Base-by-base conservation (phyloP, 1,139 yeast species). In the Lizanozyma gosingica region DNA sequence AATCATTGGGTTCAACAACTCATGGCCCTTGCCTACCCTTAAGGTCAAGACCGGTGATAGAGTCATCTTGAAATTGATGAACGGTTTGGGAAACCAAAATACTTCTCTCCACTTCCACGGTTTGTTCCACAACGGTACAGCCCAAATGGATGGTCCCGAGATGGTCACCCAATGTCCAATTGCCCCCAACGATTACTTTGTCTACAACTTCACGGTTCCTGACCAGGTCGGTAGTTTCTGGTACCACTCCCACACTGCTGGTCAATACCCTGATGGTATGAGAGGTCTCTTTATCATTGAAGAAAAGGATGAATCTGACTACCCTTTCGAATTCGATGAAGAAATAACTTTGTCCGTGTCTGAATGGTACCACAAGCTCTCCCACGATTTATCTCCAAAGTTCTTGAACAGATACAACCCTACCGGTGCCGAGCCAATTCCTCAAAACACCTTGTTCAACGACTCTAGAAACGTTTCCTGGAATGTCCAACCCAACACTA, bases 371-470 rank as follows among this genome's bases (percentile, higher is more conserved):
- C 95, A 87, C 59, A 69, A 75, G 33, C 63, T 68, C 40, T 69
- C 81, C 37, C 71, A 71, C 37, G 71, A 56, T 16, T 68, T 88
- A 49, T 63, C 72, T 46, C 61, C 71, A 14, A 51, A 55, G 15
- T 88, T 88, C 64, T 57, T 86, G 65, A 75, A 68, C 48, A 62
- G 83, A 47, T 82, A 73, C 65, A 90, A 90, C 62, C 97, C 97
- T 37, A 85, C 96, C 4, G 97, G 97, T 48, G 96, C 97, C 33
- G 97, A 90, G 62, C 97, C 97, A 36, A 78, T 90, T 51, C 97
- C 97, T 2, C 80, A 83, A 53, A 80, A 79, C 56, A 57, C 83
- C 49, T 66, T 87, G 52, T 73, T 87, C 61, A 88, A 90, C 65
- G 87, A 88, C 55, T 78, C 94, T 4, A 76, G 71, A 56, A 82